Base-by-base conservation (phyloP, 495 filamentous ascomycete genomes). In the Lepidopterella palustris region DNA sequence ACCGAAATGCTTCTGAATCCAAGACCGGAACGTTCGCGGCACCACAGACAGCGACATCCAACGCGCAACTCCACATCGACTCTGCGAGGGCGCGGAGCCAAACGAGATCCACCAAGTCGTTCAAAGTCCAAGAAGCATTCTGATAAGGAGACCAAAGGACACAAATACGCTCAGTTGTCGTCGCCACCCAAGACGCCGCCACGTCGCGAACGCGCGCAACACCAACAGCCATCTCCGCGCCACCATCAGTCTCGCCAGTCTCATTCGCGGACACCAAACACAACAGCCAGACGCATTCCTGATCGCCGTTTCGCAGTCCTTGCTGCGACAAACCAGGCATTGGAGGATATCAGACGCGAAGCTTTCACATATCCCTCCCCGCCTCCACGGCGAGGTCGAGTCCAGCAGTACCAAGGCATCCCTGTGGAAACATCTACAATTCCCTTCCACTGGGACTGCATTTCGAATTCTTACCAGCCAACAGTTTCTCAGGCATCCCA, bases 281-380 rank as follows among this genome's bases (percentile, higher is more conserved):
- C 57, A 15, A 48, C 60, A 45, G 61, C 57, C 18, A 57, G 58
- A 21, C 64, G 64, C 57, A 40, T 45, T 27, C 64, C 64, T 6
- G 64, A 67, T 49, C 29, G 60, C 0, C 52, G 64, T 23, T 67
- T 67, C 40, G 64, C 64, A n/a, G 64, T 67, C 47, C 58, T 60
- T 18, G 64, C 64, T 39, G 64, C 64, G 23, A 67, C 64, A 5
- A 61, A 63, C 31, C 57, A 58, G 23, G 64, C 64, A 8, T 61
- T 67, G 5, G 60, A 67, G 39, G 57, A 67, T 21, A 40, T 67
- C 3, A 57, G 64, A 18, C 60, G 58, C 21, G 64, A 67, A 59
- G 64, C 64, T 1, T 64, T 67, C 53, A 53, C 57, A 10, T 53
- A 61, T 15, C 53, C 60, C 4, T 61, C 64, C 45, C 60, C 64